phyloP scores from a whole-genome alignment of 2,329 filamentous ascomycete genomes.

The Colletotrichum agaves region DNA sequence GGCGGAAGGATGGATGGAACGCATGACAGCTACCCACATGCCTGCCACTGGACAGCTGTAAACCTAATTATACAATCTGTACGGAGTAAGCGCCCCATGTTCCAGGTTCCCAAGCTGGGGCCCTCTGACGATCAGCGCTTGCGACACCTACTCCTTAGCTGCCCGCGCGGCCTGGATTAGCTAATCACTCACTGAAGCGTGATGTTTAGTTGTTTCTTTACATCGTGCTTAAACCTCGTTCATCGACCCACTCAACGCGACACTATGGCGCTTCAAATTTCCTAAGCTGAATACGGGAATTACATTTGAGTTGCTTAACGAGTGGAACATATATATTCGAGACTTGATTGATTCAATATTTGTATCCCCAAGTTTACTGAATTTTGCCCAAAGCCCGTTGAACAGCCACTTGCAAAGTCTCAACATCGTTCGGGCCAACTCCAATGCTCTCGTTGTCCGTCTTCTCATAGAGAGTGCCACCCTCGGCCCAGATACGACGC shows the following conservation, averaged over 20 bases:
- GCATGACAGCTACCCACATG: constrained; percentile 14
- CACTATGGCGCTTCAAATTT: no score
- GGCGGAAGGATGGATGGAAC: neutral
- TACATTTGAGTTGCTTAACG: no score
- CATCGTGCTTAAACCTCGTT: no score
- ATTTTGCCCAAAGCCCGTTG: constrained; percentile 20
- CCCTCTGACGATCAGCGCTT: constrained; percentile 5
- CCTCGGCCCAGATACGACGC: constrained; percentile 77
- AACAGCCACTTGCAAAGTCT: constrained; percentile 56
- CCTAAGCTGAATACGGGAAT: no score
- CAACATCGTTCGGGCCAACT: constrained; percentile 57
- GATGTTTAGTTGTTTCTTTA: no score
- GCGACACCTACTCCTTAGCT: neutral
- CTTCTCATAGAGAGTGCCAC: constrained; percentile 75
- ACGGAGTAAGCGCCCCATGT: constrained; percentile 17
- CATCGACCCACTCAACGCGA: no score
- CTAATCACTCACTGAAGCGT: neutral
- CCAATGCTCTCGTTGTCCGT: constrained; percentile 73
- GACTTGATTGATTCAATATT: neutral
- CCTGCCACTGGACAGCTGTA: neutral
- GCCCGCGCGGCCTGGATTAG: neutral
- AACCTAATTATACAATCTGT: constrained; percentile 26
- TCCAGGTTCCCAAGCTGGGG: constrained; percentile 25
- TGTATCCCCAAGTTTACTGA: neutral
- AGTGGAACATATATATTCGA: no score